Evolutionary conservation across 2,329 filamentous ascomycete species (phyloP).

Genomic region (Monosporascus cannonballus): DNA sequence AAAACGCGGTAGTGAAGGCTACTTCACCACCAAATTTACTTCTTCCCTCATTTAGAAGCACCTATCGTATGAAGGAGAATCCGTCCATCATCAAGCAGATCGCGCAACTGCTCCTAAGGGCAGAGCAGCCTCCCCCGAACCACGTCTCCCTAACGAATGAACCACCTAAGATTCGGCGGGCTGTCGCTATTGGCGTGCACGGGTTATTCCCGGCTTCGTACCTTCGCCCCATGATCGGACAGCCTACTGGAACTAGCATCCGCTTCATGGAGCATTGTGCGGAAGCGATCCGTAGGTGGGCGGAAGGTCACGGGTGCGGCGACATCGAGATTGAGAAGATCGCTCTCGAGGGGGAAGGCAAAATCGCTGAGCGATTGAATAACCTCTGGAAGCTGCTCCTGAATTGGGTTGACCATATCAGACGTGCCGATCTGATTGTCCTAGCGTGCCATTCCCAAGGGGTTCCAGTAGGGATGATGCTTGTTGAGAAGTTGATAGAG

Average conservation of each 20-base stretch:
- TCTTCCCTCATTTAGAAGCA: constrained; percentile 62
- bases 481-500: constrained; percentile 86
- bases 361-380: constrained; percentile 82
- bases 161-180: constrained; percentile 69
- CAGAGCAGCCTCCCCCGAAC: constrained; percentile 50
- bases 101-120: constrained; percentile 49
- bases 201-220: constrained; percentile 86
- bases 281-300: constrained; percentile 77
- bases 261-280: constrained; percentile 86
- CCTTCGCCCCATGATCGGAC: constrained; percentile 84
- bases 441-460: constrained; percentile 95
- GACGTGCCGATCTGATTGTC: constrained; percentile 80
- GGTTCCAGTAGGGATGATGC: constrained; percentile 87
- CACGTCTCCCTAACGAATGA: constrained; percentile 70
- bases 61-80: constrained; percentile 60
- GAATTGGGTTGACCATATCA: constrained; percentile 90
- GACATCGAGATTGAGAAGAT: constrained; percentile 88
- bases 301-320: constrained; percentile 63
- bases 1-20: constrained; percentile 22
- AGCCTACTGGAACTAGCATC: constrained; percentile 91
- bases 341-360: constrained; percentile 89
- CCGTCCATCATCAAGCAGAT: constrained; percentile 67
- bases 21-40: constrained; percentile 52
- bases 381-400: constrained; percentile 90
- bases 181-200: constrained; percentile 89